phyloP scores from a whole-genome alignment of 164 flowering plant species.

The Nelumbo lutea region DNA sequence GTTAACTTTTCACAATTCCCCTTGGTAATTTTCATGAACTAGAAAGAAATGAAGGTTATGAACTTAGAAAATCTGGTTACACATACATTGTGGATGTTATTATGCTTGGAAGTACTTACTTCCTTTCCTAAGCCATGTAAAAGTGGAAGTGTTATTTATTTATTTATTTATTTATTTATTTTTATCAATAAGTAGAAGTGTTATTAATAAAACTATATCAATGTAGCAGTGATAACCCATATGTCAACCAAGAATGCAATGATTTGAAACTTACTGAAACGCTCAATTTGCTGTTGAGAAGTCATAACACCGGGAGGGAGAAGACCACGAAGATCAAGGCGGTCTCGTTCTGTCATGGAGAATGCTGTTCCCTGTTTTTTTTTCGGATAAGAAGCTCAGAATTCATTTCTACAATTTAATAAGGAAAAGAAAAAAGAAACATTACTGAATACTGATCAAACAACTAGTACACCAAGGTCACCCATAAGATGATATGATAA shows the following conservation, averaged over 20 bases:
- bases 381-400: neutral
- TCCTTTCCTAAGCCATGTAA: neutral
- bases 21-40: too few species aligned
- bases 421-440: too few species aligned
- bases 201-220: neutral
- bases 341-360: conserved; percentile 92
- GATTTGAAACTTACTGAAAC: conserved; percentile 60
- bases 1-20: too few species aligned
- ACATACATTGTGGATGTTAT: too few species aligned
- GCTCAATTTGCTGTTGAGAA: conserved; percentile 77
- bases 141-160: neutral
- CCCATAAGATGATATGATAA: too few species aligned
- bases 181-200: neutral
- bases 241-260: neutral
- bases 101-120: neutral
- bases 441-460: too few species aligned
- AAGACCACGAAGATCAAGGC: conserved; percentile 94
- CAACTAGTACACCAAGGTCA: too few species aligned
- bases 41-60: neutral
- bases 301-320: conserved; percentile 93
- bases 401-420: neutral
- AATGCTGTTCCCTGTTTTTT: conserved; percentile 81
- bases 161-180: neutral
- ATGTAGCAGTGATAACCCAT: neutral
- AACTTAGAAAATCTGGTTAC: neutral